These are phyloP conservation scores for Xylaria hypoxylon DNA, from an alignment of 2,329 filamentous ascomycete genomes.

Conservation along the genomic window DNA sequence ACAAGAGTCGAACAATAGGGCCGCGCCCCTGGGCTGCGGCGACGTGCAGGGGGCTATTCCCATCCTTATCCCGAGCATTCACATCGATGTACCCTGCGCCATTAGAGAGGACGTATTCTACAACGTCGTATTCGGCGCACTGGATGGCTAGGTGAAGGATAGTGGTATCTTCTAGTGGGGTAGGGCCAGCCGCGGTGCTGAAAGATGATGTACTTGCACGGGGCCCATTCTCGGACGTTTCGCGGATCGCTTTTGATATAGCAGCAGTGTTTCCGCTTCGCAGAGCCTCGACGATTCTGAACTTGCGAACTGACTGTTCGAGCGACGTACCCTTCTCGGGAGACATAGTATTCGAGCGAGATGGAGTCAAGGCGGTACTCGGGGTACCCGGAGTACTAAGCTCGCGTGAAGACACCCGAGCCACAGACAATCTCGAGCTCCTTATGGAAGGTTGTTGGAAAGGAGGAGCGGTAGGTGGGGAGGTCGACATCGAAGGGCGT, in stretches of 20 bases:
- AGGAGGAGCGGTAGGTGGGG: conserved; percentile 53
- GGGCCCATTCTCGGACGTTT: conserved; percentile 65
- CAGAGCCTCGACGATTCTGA: conserved; percentile 92
- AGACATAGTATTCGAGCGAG: conserved; percentile 40
- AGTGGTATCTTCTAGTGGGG: conserved; percentile 80
- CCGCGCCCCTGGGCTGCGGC: conserved; percentile 85
- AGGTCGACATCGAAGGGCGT: conserved; percentile 51
- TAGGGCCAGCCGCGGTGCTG: conserved; percentile 54
- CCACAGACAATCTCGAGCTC: conserved; percentile 61
- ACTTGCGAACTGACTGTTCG: conserved; percentile 94
- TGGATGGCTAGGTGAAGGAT: conserved; percentile 95
- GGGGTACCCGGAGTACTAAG: conserved; percentile 36
- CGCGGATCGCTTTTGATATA: conserved; percentile 86
- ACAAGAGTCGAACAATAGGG: conserved; percentile 82
- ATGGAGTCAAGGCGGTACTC: conserved; percentile 19
- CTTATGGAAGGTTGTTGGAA: conserved; percentile 56
- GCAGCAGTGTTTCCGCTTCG: conserved; percentile 90
- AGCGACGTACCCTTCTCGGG: conserved; percentile 69
- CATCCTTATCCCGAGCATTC: conserved; percentile 91
- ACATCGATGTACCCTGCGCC: conserved; percentile 77
- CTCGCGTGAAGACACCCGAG: conserved; percentile 55
- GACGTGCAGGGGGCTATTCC: conserved; percentile 92
- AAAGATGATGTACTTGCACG: conserved; percentile 69
- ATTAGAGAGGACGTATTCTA: conserved; percentile 92
- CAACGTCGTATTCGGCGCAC: conserved; percentile 90